phyloP scores from a whole-genome alignment of 306 rosid genomes.

The Boehmeria nivea region DNA sequence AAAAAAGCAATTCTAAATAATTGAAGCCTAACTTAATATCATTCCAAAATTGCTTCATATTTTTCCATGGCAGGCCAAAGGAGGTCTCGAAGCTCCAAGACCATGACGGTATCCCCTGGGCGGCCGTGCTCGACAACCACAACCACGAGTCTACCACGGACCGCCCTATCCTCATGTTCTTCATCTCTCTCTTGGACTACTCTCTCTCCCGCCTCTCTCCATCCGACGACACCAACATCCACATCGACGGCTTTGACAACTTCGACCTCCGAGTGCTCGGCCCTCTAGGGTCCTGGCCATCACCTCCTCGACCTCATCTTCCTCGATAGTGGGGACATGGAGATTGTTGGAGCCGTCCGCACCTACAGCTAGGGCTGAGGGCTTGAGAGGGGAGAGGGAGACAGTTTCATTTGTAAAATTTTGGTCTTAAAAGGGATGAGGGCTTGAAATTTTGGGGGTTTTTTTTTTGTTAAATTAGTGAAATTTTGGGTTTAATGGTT shows the following conservation, averaged over 20 bases:
- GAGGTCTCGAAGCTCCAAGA: no score
- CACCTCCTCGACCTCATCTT: constrained; percentile 75
- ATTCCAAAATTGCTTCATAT: no score
- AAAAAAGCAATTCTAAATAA: no score
- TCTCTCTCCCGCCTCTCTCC: constrained; percentile 65
- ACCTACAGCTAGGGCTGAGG: constrained; percentile 88
- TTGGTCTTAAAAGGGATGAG: no score
- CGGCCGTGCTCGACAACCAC: constrained; percentile 88
- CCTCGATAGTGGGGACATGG: constrained; percentile 87
- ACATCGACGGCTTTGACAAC: constrained; percentile 85
- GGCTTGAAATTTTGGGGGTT: no score
- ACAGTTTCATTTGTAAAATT: no score
- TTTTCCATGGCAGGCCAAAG: no score
- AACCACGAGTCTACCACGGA: constrained; percentile 87
- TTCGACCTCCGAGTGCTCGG: constrained; percentile 63
- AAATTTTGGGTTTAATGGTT: no score
- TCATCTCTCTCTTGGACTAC: constrained; percentile 85
- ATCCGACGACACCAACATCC: constrained; percentile 19
- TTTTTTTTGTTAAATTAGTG: no score
- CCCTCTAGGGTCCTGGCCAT: constrained; percentile 73
- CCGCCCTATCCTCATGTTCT: constrained; percentile 71
- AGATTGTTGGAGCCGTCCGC: constrained; percentile 50
- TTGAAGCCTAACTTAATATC: no score
- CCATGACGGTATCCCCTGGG: constrained; percentile 89
- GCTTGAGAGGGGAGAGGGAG: no score